Evolutionary conservation across 2,329 filamentous ascomycete genomes (phyloP), one percentile per base, ranked within the genome.

Genomic region (Penicillium expansum): DNA sequence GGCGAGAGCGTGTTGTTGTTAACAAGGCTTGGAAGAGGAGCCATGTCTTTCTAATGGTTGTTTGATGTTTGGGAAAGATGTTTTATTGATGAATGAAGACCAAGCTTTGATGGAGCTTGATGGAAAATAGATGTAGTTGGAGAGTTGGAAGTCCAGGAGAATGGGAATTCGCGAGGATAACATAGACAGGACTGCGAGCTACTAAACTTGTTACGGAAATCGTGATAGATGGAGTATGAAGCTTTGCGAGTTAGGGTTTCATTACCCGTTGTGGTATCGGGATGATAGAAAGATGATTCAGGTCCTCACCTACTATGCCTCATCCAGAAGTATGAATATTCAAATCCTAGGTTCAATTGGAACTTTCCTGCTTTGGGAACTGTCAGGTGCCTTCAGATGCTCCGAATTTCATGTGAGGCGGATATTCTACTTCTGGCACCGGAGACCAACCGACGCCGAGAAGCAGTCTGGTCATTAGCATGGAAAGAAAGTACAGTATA

Each of bases 21-120:
- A 13, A 8, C 32, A 47, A 18, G 16, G 13, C 20, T 16, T 49
- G 10, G 13, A 1, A 43, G 24, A 27, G 48, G 30, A n/a, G 47
- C 53, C 53, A 55, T 55, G 39, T 44, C n/a, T 35, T 27, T 50
- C n/a, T 32, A 50, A 22, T 13, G 3, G 9, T 18, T 54, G 20
- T 18, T 41, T 49, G 45, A 20, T 49, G 5, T 8, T 29, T 18
- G 39, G 20, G 16, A 29, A 48, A 47, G 5, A 22, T 13, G 22
- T 18, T 20, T 29, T 37, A 30, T 41, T 42, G 44, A 33, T 35
- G n/a, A 8, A 35, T 22, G 13, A 32, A 20, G 35, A 16, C 13
- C 11, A 33, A 41, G 27, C 9, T 39, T 32, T 37, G 47, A 51
- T 42, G 45, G 20, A 42, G 37, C 37, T 54, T 42, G 35, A 49